Evolutionary conservation across 202 grass and related monocot genomes (phyloP).

Genomic region (Schoenoplectus tabernaemontani): DNA sequence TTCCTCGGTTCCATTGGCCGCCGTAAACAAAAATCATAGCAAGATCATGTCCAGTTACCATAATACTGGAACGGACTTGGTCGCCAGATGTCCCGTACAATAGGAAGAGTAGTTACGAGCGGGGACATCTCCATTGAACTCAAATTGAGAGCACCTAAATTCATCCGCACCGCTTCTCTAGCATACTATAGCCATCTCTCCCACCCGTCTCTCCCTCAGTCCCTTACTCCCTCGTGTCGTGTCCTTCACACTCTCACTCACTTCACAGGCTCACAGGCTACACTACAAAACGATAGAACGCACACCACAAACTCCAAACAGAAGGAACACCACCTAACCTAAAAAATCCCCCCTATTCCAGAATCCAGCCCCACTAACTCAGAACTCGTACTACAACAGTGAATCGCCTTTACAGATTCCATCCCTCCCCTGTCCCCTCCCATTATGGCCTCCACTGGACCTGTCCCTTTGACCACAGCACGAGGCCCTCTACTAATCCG

Average conservation of each 20-base stretch:
- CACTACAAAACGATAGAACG: not conserved
- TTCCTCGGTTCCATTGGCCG: no score
- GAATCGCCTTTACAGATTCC: not conserved
- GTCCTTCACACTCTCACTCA: not conserved
- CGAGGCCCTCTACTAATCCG: conserved; percentile 15
- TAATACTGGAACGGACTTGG: not conserved
- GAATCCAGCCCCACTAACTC: not conserved
- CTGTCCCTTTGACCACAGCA: conserved; percentile 21
- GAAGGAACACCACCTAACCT: not conserved
- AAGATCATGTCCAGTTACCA: not conserved
- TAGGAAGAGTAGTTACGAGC: not conserved
- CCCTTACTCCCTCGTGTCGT: not conserved
- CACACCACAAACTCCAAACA: conserved; percentile 2
- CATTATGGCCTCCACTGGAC: conserved; percentile 4
- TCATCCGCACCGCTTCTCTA: not conserved
- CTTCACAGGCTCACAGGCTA: not conserved
- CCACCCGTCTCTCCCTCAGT: not conserved
- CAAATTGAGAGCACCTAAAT: not conserved
- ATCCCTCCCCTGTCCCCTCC: not conserved
- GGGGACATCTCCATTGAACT: not conserved
- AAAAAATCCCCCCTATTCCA: not conserved
- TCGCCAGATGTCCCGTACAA: not conserved
- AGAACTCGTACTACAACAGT: not conserved
- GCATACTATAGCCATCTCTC: no score
- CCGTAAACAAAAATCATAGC: no score